Evolutionary conservation across 768 basidiomycete genomes (phyloP), one percentile per base, ranked within the genome.

Genomic region (Lactifluus volemus): DNA sequence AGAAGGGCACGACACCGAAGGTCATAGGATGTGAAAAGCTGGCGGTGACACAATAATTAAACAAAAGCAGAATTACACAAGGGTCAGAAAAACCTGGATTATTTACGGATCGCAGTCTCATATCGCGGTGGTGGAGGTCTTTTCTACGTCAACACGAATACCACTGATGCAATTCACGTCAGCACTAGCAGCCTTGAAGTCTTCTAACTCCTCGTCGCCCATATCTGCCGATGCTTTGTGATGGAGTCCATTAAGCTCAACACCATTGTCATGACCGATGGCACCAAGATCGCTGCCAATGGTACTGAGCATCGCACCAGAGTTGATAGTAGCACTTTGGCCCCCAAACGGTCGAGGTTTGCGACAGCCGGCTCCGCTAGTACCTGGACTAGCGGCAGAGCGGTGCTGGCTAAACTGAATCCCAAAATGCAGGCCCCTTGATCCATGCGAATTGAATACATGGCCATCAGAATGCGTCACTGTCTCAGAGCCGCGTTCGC

Each of bases 401-500:
- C 65, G 65, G 10, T 60, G 63, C 38, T 63, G 63, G 32, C 51
- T 66, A 56, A 66, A 66, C n/a, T 55, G 59, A 15, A 66, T 54
- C 15, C 65, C 65, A 19, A 65, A 62, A 52, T 52, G 63, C 25
- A 62, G 32, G 6, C 60, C 63, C 51, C 52, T 56, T 25, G 63
- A 61, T n/a, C 55, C 59, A 41, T 59, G 52, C 2, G 64, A 65
- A 17, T 57, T 50, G 45, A 61, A 66, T 4, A 47, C 56, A 44
- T 55, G 64, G 49, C 63, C 60, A n/a, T 66, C 65, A 14, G 86
- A 89, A 68, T 88, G 84, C 2, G 82, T 79, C 19, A 84, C 85
- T 8, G 88, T 89, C 69, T 89, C 86, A 0, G 88, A 87, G 45
- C 89, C 87, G 60, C 88, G 84, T 69, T 91, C 86, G 30, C 86